Percentiles rank a stretch among this genome's conserved stretches.
Conservation (phyloP, 192 early-diverging fungal species). For the Gaertneriomyces semiglobifer region DNA sequence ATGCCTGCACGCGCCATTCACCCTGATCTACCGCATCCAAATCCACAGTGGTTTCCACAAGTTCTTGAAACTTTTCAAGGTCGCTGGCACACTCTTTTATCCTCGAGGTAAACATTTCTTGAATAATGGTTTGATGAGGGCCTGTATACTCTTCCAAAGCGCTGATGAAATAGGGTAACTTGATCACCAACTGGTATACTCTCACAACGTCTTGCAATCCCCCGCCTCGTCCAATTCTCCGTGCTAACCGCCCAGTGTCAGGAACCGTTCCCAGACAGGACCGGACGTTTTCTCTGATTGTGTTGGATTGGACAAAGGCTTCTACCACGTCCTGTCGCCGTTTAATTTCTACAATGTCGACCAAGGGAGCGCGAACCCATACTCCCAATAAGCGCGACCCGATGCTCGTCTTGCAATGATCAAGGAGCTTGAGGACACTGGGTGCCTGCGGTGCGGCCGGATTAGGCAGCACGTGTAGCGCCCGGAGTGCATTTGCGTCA, state of each 20-base stretch:
- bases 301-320: no score
- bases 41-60: slow-evolving; percentile 91
- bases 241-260: no score
- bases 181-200: slow-evolving; percentile 79
- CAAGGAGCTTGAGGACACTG: slow-evolving; percentile 37
- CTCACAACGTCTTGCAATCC: slow-evolving; percentile 69
- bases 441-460: no score
- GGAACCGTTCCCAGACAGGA: no score
- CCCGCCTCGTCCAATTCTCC: no score
- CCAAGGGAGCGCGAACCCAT: slow-evolving; percentile 89
- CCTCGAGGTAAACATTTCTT: slow-evolving; percentile 21
- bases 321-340: no score
- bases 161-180: slow-evolving; percentile 62
- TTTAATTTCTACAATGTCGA: slow-evolving; percentile 58
- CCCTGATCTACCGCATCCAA: slow-evolving; percentile 77
- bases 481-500: slow-evolving; percentile 83
- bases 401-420: slow-evolving; percentile 86
- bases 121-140: slow-evolving; percentile 43
- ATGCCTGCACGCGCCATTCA: slow-evolving; percentile 82
- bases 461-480: slow-evolving; percentile 80
- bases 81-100: slow-evolving; percentile 47
- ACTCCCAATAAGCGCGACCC: slow-evolving; percentile 80
- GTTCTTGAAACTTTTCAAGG: slow-evolving; percentile 65
- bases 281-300: no score
- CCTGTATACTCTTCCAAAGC: slow-evolving; percentile 51